Evolutionary conservation across 805 yeast genomes (phyloP).

Genomic region (Lipomyces orientalis): DNA sequence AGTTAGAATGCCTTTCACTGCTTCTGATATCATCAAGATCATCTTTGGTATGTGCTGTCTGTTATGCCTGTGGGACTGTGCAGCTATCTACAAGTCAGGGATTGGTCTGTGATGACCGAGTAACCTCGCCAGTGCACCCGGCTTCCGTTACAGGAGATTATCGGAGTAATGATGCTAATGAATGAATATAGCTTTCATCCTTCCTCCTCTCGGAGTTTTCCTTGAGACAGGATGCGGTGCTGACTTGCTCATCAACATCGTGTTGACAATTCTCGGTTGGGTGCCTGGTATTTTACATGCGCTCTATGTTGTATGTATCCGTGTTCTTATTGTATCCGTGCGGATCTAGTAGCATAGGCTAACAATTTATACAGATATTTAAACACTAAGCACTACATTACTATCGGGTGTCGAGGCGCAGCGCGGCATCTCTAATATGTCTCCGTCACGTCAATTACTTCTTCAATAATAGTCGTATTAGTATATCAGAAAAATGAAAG

Average conservation of each 20-base stretch:
- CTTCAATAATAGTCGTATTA: background rate
- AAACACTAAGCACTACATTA: background rate
- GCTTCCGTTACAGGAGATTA: background rate
- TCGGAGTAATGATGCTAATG: background rate
- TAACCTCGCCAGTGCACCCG: no score
- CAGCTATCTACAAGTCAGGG: background rate
- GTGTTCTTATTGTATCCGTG: background rate
- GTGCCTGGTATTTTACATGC: constrained; percentile 63
- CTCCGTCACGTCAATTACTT: background rate
- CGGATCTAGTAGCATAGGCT: background rate
- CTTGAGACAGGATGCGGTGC: constrained; percentile 62
- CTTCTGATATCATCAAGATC: constrained; percentile 60
- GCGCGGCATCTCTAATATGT: background rate
- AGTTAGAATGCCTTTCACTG: constrained; percentile 54
- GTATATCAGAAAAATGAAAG: background rate
- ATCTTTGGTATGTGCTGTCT: constrained; percentile 47
- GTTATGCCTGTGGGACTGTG: background rate
- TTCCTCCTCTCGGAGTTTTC: constrained; percentile 68
- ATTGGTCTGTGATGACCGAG: no score
- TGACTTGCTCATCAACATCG: constrained; percentile 59
- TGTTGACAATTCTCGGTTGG: constrained; percentile 74
- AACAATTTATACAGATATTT: background rate
- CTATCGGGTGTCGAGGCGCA: background rate
- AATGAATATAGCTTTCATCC: constrained; percentile 30
- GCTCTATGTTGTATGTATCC: constrained; percentile 42